Conservation (phyloP, 2,329 filamentous ascomycete genomes). For the Fusarium sp. region DNA sequence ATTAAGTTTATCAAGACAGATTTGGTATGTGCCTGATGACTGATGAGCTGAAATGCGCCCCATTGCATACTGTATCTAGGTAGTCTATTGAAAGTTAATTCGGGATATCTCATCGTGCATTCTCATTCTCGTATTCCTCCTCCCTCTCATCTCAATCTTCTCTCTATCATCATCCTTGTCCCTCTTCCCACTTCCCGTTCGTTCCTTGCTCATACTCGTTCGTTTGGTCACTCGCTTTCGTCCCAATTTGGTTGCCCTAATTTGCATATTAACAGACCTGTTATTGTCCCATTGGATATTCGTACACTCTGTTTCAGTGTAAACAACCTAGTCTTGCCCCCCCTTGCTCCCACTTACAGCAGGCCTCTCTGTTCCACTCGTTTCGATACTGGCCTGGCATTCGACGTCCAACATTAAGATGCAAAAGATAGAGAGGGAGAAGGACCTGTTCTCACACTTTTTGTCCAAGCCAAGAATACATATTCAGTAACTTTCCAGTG, state of each 20-base stretch:
- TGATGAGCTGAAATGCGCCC: neutral
- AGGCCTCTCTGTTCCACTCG: constrained; percentile 1
- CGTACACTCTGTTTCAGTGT: constrained; percentile 20
- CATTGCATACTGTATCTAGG: neutral
- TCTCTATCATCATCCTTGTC: constrained; percentile 24
- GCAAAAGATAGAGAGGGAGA: neutral
- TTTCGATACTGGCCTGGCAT: constrained; percentile 16
- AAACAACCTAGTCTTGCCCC: constrained; percentile 8
- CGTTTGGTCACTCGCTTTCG: constrained; percentile 21
- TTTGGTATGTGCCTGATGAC: constrained; percentile 1
- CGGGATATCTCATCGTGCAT: constrained; percentile 1
- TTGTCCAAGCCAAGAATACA: neutral
- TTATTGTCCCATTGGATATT: constrained; percentile 2
- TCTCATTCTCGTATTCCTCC: constrained; percentile 18
- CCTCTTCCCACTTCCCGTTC: constrained; percentile 5
- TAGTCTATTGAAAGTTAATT: constrained; percentile 12
- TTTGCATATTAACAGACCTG: neutral
- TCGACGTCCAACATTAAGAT: constrained; percentile 1
- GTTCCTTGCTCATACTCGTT: constrained; percentile 4
- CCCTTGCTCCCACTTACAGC: constrained; percentile 11
- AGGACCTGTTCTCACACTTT: neutral
- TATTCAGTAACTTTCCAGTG: neutral
- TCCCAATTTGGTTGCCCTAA: constrained; percentile 5
- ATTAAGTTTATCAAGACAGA: neutral
- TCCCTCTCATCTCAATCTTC: constrained; percentile 6